phyloP scores from a whole-genome alignment of 2,329 filamentous ascomycete species.

The Plectosphaerella plurivora region DNA sequence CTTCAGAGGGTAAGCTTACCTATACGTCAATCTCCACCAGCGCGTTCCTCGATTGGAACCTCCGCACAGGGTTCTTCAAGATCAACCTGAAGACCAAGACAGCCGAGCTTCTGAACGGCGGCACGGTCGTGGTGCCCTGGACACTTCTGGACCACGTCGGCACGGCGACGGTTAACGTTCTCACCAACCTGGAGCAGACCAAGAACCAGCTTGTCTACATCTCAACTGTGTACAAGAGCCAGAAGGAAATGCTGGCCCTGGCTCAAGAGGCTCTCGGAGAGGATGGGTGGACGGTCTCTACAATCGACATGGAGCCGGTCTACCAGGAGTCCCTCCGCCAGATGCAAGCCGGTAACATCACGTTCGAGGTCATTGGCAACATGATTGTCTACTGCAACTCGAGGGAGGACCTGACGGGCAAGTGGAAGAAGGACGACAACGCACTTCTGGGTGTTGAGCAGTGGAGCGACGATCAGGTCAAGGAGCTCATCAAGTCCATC shows the following conservation, averaged over 20 bases:
- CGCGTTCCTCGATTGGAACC: slow-evolving; percentile 23
- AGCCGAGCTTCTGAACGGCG: slow-evolving; percentile 16
- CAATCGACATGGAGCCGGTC: slow-evolving; percentile 10
- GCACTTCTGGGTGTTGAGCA: slow-evolving; percentile 13
- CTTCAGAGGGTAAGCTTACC: slow-evolving; percentile 15
- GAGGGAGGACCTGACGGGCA: slow-evolving; percentile 8
- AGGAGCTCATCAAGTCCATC: slow-evolving; percentile 10
- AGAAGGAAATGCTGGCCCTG: slow-evolving; percentile 15
- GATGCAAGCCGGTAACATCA: slow-evolving; percentile 13
- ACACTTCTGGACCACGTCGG: slow-evolving; percentile 20
- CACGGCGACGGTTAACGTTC: slow-evolving; percentile 17
- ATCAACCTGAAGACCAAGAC: slow-evolving; percentile 17
- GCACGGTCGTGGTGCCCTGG: slow-evolving; percentile 16
- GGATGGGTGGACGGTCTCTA: slow-evolving; percentile 12
- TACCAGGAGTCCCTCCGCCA: slow-evolving; percentile 12
- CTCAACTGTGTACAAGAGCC: slow-evolving; percentile 14
- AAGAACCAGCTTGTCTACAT: slow-evolving; percentile 19
- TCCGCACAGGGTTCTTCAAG: slow-evolving; percentile 14
- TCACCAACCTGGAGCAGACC: slow-evolving; percentile 20
- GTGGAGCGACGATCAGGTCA: slow-evolving; percentile 14
- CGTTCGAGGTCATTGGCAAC: slow-evolving; percentile 9
- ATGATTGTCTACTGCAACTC: slow-evolving; percentile 13
- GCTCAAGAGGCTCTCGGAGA: slow-evolving; percentile 12
- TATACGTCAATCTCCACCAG: slow-evolving; percentile 23
- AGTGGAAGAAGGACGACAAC: slow-evolving; percentile 14